Evolutionary conservation across 2,329 filamentous ascomycete genomes (phyloP).

Genomic region (Aspergillus arachidicola): DNA sequence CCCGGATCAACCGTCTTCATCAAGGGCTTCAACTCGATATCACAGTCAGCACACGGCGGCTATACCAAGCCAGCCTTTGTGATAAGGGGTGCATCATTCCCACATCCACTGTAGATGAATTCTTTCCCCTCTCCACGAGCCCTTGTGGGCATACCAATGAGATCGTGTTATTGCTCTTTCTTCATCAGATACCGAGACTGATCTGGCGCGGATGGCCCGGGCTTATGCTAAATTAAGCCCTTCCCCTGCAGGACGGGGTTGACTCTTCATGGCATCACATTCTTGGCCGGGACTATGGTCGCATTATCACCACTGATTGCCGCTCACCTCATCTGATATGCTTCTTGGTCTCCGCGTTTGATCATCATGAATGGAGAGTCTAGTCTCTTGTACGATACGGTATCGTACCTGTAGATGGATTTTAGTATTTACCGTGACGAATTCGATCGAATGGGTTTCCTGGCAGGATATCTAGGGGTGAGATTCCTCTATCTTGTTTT

Average conservation of each 20-base stretch:
- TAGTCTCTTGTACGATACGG: background rate
- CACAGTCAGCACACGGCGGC: background rate
- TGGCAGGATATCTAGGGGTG: background rate
- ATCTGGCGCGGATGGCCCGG: background rate
- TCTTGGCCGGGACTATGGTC: background rate
- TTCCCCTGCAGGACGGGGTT: background rate
- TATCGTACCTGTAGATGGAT: background rate
- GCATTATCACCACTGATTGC: background rate
- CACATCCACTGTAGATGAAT: background rate
- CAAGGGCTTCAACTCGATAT: background rate
- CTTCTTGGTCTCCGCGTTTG: background rate
- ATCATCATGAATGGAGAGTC: background rate
- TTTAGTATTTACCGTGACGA: background rate
- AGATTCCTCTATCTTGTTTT: background rate
- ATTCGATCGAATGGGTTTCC: background rate
- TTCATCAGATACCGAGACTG: background rate
- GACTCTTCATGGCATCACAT: background rate
- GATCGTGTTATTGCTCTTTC: background rate
- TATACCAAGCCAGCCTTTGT: background rate
- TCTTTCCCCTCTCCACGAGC: background rate
- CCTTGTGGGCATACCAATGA: background rate
- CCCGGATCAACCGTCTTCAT: background rate
- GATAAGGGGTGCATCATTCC: background rate
- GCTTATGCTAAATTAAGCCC: background rate
- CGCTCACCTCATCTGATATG: background rate